Percentiles rank a stretch among this genome's conserved stretches.
Evolutionary conservation across 1,284 basidiomycete species (phyloP).

Genomic region (Pseudozyma flocculosa): DNA sequence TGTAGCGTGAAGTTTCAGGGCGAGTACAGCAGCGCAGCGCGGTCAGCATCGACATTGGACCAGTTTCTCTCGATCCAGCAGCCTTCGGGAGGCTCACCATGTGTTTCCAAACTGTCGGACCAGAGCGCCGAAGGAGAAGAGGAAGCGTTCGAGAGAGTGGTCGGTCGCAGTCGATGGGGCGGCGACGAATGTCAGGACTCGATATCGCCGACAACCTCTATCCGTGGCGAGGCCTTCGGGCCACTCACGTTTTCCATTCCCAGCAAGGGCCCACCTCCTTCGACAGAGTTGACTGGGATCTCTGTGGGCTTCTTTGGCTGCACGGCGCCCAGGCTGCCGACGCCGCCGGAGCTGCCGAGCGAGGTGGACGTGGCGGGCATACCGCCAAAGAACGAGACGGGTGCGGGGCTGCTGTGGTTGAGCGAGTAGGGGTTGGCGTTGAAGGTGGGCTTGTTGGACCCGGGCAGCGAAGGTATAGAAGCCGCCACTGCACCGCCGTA

Average conservation of each 20-base stretch:
- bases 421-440: constrained; percentile 19
- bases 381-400: constrained; percentile 16
- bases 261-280: constrained; percentile 34
- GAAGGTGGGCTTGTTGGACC: constrained; percentile 10
- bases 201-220: not conserved
- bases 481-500: not conserved
- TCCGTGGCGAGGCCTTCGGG: not conserved
- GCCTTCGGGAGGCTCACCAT: constrained; percentile 15
- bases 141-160: constrained; percentile 2
- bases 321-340: constrained; percentile 4
- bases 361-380: constrained; percentile 10
- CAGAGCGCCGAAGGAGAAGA: constrained; percentile 7
- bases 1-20: not conserved
- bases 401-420: constrained; percentile 1
- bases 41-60: constrained; percentile 5
- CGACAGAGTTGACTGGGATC: constrained; percentile 22
- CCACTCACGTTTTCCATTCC: constrained; percentile 47
- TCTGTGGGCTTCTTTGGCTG: constrained; percentile 17
- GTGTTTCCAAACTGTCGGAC: constrained; percentile 49
- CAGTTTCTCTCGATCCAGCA: too few relatives aligned
- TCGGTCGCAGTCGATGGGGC: constrained; percentile 1
- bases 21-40: constrained; percentile 38
- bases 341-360: constrained; percentile 28
- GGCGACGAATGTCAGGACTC: not conserved
- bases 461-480: not conserved